A percentile compares a stretch with the other conserved stretches of the same genome.
phyloP scores from a whole-genome alignment of 139 green algal species.

The Chlorella sp. region DNA sequence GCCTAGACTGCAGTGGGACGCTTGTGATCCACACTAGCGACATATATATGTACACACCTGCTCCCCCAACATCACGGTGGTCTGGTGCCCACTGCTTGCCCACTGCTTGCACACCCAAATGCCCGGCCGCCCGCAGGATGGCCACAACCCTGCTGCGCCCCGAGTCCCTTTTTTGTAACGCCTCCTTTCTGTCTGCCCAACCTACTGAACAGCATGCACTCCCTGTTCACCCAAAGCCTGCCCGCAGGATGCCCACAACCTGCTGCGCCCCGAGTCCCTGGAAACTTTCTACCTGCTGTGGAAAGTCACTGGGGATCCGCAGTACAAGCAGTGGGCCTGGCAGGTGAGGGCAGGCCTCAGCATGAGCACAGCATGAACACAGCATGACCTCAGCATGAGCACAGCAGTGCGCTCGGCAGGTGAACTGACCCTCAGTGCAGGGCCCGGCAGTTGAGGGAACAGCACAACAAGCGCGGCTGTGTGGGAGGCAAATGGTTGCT shows the following conservation, averaged over 20 bases:
- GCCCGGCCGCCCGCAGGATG: too few species aligned
- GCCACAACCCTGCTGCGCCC: too few species aligned
- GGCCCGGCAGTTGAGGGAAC: too few species aligned
- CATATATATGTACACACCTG: too few species aligned
- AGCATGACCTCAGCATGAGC: not conserved
- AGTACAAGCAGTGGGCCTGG: constrained; percentile 28
- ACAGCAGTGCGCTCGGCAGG: not conserved
- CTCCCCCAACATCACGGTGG: too few species aligned
- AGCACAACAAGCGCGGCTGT: too few species aligned
- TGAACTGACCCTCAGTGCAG: not conserved
- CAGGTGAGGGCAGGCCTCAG: not conserved
- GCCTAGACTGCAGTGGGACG: too few species aligned
- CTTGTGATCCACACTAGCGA: too few species aligned
- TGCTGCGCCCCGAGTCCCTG: constrained; percentile 85
- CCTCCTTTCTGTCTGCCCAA: not conserved
- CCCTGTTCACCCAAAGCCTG: not conserved
- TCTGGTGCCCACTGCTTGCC: too few species aligned
- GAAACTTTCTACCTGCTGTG: constrained; percentile 89
- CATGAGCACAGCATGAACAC: not conserved
- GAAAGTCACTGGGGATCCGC: constrained; percentile 66
- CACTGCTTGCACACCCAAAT: too few species aligned
- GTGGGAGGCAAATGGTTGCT: too few species aligned
- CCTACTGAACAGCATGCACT: not conserved
- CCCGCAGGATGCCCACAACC: constrained; percentile 66
- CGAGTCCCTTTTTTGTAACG: too few species aligned